Evolutionary conservation across 495 filamentous ascomycete species (phyloP), one percentile per base, ranked within the genome.

Genomic region (Aspergillus avenaceus): DNA sequence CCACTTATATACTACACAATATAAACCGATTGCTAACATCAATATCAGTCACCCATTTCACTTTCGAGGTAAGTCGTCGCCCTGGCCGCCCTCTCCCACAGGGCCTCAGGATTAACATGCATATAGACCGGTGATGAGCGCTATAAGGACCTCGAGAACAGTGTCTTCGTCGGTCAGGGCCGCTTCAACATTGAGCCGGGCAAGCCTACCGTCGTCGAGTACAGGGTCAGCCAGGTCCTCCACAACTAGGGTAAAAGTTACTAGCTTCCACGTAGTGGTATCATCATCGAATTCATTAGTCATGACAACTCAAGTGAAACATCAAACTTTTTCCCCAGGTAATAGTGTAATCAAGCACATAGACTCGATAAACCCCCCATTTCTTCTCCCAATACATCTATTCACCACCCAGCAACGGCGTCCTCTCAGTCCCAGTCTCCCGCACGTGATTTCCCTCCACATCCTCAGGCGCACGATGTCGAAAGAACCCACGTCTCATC

Each of bases 201-300:
- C 11, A 77, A 83, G 65, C 70, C 75, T 1, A 45, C 69, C 4
- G 62, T 74, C 28, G 80, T 84, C 16, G 80, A 84, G 67, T 84
- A 84, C 58, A 74, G 77, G 59, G 70, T 85, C 55, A 77, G 79
- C 52, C 76, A 81, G 66, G 77, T 81, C 38, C 24, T 59, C 14
- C 46, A 56, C 5, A 57, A 46, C 13, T 67, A 41, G 45, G 19
- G 8, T 40, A 37, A 7, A 25, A 7, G 14, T 21, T 37, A 18
- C 24, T 45, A 22, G 14, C 24, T 36, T 19, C 29, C 2, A 7
- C 5, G 8, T 34, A 12, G 28, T 28, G 41, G 7, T 18, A 28
- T 16, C 23, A 27, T 14, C 16, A 7, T 16, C 13, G 11, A n/a
- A 27, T 27, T 25, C n/a, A 16, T 16, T 5, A 27, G n/a, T 26